Percentiles rank a stretch among this genome's conserved stretches.
Conservation (phyloP, 768 basidiomycete genomes). For the Tubosaeta sp. region DNA sequence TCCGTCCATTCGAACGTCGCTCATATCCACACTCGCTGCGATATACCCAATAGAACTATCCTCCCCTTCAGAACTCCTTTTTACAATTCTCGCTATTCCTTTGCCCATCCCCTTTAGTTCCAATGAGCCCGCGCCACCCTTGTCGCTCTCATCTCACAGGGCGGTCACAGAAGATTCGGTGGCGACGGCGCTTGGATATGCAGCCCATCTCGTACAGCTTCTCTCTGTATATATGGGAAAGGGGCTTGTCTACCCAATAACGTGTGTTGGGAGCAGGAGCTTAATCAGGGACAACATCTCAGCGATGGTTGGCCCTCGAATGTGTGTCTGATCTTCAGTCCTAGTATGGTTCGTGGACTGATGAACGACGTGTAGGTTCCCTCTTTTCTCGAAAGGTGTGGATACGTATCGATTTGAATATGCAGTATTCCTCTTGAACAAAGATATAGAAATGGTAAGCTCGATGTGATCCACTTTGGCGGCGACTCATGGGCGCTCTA, state of each 20-base stretch:
- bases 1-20: slow-evolving; percentile 51
- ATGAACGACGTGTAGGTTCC: slow-evolving; percentile 61
- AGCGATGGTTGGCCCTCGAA: slow-evolving; percentile 91
- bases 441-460: slow-evolving; percentile 88
- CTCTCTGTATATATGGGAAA: slow-evolving; percentile 77
- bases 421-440: slow-evolving; percentile 94
- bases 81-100: slow-evolving; percentile 82
- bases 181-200: slow-evolving; percentile 88
- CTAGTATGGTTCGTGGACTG: slow-evolving; percentile 3
- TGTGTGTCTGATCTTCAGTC: slow-evolving; percentile 50
- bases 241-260: slow-evolving; percentile 81
- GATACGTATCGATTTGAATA: slow-evolving; percentile 98
- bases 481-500: slow-evolving; percentile 29
- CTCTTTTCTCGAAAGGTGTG: slow-evolving; percentile 89
- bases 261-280: slow-evolving; percentile 86
- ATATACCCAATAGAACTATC: slow-evolving; percentile 90
- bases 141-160: slow-evolving; percentile 58
- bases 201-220: slow-evolving; percentile 80
- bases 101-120: slow-evolving; percentile 77
- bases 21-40: slow-evolving; percentile 65
- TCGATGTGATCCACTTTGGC: neutral
- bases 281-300: slow-evolving; percentile 90
- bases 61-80: slow-evolving; percentile 82
- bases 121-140: slow-evolving; percentile 81
- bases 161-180: slow-evolving; percentile 81